Conservation (phyloP, 805 yeast species). For the Komagataella kurtzmanii region DNA sequence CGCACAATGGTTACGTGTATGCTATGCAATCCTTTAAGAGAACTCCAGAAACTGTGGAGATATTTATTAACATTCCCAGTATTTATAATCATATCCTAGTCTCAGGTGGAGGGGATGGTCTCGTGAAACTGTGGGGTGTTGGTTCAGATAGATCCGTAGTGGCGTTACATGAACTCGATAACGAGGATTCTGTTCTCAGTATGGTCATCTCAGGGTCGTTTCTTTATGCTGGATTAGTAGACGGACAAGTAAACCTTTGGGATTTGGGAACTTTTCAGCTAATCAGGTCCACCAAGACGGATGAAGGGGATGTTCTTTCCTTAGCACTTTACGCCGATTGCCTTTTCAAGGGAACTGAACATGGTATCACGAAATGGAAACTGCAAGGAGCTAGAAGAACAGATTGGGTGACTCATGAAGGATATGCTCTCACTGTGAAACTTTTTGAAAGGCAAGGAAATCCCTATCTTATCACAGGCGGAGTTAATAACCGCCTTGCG, state of each 20-base stretch:
- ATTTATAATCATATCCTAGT: conserved; percentile 27
- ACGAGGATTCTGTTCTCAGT: conserved; percentile 61
- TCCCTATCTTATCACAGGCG: conserved; percentile 51
- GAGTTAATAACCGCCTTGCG: conserved; percentile 51
- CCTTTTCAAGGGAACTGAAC: conserved; percentile 48
- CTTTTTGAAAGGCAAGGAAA: conserved; percentile 25
- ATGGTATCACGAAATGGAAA: conserved; percentile 37
- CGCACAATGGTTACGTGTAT: conserved; percentile 87
- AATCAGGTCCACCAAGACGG: conserved; percentile 27
- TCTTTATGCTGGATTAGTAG: conserved; percentile 70
- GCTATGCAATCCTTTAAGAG: conserved; percentile 32
- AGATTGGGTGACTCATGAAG: conserved; percentile 37
- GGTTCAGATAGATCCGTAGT: conserved; percentile 5
- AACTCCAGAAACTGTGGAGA: conserved; percentile 10
- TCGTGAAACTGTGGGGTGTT: conserved; percentile 68
- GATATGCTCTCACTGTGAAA: conserved; percentile 40
- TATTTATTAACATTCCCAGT: conserved; percentile 10
- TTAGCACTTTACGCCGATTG: conserved; percentile 41
- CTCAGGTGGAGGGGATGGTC: conserved; percentile 88
- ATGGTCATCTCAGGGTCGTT: conserved; percentile 52
- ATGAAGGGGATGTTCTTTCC: conserved; percentile 42
- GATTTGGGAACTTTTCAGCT: conserved; percentile 74
- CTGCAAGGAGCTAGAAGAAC: conserved; percentile 28
- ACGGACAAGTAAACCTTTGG: conserved; percentile 72
- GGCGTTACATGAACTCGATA: conserved; percentile 30